Conservation (phyloP, 2,329 filamentous ascomycete genomes). For the Malbranchea zuffiana region DNA sequence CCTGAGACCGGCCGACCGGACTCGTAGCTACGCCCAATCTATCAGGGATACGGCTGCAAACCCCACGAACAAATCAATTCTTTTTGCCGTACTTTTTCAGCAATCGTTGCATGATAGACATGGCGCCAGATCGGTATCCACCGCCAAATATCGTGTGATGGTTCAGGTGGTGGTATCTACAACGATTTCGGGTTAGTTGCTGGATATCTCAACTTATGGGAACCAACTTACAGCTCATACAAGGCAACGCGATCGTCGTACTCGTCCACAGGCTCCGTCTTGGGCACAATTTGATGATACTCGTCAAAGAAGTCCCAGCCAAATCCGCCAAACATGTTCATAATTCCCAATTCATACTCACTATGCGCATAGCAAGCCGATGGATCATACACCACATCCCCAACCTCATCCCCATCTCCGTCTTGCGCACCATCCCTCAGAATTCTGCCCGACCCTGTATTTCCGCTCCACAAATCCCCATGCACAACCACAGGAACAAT, state of each 20-base stretch:
- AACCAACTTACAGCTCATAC: constrained; percentile 63
- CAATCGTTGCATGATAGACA: constrained; percentile 67
- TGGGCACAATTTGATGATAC: constrained; percentile 64
- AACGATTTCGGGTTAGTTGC: background rate
- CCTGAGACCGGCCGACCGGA: no score
- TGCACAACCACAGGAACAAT: constrained; percentile 74
- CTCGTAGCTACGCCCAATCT: no score
- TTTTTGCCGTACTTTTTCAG: constrained; percentile 63
- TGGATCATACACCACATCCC: constrained; percentile 75
- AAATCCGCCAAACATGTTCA: constrained; percentile 94
- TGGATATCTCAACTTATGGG: background rate
- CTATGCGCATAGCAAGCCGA: constrained; percentile 72
- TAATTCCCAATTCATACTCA: constrained; percentile 87
- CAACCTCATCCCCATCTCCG: constrained; percentile 35
- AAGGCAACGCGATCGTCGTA: constrained; percentile 72
- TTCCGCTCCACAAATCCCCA: constrained; percentile 90
- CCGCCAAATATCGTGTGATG: constrained; percentile 78
- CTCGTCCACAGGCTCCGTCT: constrained; percentile 67
- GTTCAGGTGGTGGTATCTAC: constrained; percentile 78
- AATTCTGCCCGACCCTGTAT: constrained; percentile 58
- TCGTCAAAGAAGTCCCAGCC: constrained; percentile 59
- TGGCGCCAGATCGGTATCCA: constrained; percentile 62
- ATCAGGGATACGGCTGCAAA: no score
- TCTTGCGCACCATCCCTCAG: constrained; percentile 28
- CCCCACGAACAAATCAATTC: no score